A percentile compares a stretch with the other conserved stretches of the same genome.
Evolutionary conservation across 805 yeast genomes (phyloP).

Genomic region (Komagataella pastoris): DNA sequence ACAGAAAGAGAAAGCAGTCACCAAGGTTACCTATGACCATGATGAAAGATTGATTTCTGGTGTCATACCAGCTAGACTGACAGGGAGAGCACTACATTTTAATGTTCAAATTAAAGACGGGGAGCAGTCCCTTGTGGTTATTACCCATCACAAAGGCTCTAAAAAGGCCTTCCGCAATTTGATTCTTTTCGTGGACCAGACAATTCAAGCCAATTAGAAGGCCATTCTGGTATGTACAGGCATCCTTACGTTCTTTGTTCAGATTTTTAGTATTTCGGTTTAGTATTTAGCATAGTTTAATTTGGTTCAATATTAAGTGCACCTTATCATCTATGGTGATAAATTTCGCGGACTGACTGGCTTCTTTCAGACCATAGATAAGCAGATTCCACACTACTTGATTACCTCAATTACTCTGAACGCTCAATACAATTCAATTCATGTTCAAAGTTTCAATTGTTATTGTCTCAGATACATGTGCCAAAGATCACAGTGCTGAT

Average conservation of each 20-base stretch:
- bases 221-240: background rate
- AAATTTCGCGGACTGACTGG: background rate
- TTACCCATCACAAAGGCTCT: background rate
- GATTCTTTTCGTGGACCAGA: background rate
- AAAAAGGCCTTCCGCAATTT: background rate
- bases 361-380: background rate
- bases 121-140: background rate
- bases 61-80: background rate
- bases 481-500: constrained; percentile 17
- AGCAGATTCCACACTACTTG: background rate
- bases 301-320: background rate
- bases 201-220: background rate
- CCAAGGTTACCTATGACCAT: background rate
- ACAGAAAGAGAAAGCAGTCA: background rate
- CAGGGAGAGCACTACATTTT: background rate
- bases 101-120: background rate
- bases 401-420: background rate
- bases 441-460: constrained; percentile 18
- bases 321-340: background rate
- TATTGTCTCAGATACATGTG: constrained; percentile 28
- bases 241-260: background rate
- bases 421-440: background rate
- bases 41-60: background rate
- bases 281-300: no score
- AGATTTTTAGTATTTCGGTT: no score